Evolutionary conservation across 306 rosid genomes (phyloP).

Genomic region (Sicyos edulis): DNA sequence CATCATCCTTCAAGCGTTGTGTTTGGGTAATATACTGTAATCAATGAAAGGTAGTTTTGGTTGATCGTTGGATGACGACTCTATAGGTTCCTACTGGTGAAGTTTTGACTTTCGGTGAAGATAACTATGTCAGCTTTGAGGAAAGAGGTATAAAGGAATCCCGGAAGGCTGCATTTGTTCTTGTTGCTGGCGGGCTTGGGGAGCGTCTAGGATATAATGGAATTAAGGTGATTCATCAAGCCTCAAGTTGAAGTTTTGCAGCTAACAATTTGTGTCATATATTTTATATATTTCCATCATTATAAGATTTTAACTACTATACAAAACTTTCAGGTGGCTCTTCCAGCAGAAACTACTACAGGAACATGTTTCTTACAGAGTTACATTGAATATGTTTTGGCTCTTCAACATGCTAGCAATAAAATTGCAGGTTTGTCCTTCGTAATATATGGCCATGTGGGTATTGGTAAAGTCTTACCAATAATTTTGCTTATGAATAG

Average conservation of each 20-base stretch:
- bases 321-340: constrained; percentile 66
- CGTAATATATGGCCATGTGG: neutral
- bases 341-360: constrained; percentile 80
- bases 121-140: constrained; percentile 63
- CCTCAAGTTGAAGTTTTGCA: neutral
- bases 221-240: constrained; percentile 52
- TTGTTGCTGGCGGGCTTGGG: constrained; percentile 99
- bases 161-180: constrained; percentile 80
- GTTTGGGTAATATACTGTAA: neutral
- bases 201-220: constrained; percentile 96
- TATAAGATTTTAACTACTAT: constrained; percentile 16
- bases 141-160: constrained; percentile 69
- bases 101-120: constrained; percentile 60
- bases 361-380: constrained; percentile 65
- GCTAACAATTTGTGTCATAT: neutral
- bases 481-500: neutral
- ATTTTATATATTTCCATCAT: constrained; percentile 21
- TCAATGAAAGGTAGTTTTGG: neutral
- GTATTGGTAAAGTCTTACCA: neutral
- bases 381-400: constrained; percentile 74
- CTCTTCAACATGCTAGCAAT: constrained; percentile 81
- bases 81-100: constrained; percentile 90
- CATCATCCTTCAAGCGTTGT: neutral
- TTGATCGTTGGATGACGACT: constrained; percentile 26
- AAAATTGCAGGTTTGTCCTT: constrained; percentile 26